phyloP scores from a whole-genome alignment of 768 basidiomycete species.

The Obba rivulosa region DNA sequence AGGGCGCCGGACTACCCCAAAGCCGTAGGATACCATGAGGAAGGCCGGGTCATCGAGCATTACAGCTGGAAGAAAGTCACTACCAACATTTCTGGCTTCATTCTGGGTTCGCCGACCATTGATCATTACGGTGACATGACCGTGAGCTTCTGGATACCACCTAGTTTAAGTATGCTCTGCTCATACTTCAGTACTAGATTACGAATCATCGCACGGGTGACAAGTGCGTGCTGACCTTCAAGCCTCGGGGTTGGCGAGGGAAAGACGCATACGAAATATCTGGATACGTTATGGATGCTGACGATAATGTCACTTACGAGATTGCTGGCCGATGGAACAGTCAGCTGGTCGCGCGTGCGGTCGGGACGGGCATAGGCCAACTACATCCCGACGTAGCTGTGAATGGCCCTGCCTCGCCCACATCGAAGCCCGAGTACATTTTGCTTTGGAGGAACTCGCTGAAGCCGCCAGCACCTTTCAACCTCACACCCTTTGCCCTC shows the following conservation, averaged over 20 bases:
- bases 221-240: conserved; percentile 86
- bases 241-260: conserved; percentile 92
- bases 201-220: conserved; percentile 91
- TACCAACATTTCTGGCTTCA: conserved; percentile 88
- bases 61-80: conserved; percentile 96
- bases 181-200: conserved; percentile 34
- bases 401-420: conserved; percentile 36
- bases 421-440: conserved; percentile 64
- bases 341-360: conserved; percentile 81
- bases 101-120: conserved; percentile 67
- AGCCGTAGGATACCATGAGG: conserved; percentile 34
- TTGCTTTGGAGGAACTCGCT: conserved; percentile 91
- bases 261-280: conserved; percentile 91
- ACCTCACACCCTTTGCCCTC: conserved; percentile 91
- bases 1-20: conserved; percentile 60
- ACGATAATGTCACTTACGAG: conserved; percentile 69
- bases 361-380: conserved; percentile 48
- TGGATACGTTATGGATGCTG: conserved; percentile 67
- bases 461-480: conserved; percentile 82
- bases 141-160: conserved; percentile 40
- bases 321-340: conserved; percentile 96
- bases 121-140: conserved; percentile 84
- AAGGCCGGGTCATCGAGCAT: conserved; percentile 74
- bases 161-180: background rate
- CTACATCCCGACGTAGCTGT: conserved; percentile 72